A percentile compares a stretch with the other conserved stretches of the same genome.
Evolutionary conservation across 2,329 filamentous ascomycete species (phyloP).

Genomic region (Botrytis fragariae): DNA sequence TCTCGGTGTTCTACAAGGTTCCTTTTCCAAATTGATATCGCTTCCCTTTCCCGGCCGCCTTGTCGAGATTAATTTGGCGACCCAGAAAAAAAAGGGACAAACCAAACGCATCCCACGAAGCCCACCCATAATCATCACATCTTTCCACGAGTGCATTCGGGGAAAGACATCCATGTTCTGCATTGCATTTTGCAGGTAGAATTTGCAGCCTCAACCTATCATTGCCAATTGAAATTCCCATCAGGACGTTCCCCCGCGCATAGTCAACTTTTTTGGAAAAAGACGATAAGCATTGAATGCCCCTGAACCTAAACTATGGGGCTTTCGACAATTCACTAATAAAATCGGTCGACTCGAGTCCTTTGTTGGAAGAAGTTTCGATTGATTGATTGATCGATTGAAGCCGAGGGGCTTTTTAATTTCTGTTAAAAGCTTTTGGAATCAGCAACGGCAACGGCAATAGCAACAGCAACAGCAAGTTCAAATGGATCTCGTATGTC

Average conservation of each 20-base stretch:
- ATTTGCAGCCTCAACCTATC: not conserved
- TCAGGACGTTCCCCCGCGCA: not conserved
- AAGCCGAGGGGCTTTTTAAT: not conserved
- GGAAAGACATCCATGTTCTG: conserved; percentile 14
- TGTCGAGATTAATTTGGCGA: conserved; percentile 18
- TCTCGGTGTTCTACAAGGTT: conserved; percentile 2
- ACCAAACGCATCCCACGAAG: conserved; percentile 10
- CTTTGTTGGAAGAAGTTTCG: not conserved
- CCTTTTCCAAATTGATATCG: not conserved
- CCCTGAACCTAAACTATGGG: conserved; percentile 10
- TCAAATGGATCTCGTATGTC: conserved; percentile 4
- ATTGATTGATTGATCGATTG: not conserved
- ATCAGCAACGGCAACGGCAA: not conserved
- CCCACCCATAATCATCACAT: not conserved
- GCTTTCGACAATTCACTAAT: not conserved
- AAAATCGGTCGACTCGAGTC: not conserved
- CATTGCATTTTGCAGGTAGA: conserved; percentile 16
- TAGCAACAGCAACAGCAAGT: not conserved
- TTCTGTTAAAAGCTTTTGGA: not conserved
- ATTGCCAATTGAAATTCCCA: conserved; percentile 6
- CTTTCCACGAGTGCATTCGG: conserved; percentile 12
- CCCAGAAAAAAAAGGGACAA: conserved; percentile 10
- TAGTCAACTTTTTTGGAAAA: not conserved
- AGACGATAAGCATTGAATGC: not conserved
- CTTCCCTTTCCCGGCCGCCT: conserved; percentile 4